A percentile compares a stretch with the other conserved stretches of the same genome.
Conservation (phyloP, 768 basidiomycete genomes). For the Trichaptum fuscoviolaceum region DNA sequence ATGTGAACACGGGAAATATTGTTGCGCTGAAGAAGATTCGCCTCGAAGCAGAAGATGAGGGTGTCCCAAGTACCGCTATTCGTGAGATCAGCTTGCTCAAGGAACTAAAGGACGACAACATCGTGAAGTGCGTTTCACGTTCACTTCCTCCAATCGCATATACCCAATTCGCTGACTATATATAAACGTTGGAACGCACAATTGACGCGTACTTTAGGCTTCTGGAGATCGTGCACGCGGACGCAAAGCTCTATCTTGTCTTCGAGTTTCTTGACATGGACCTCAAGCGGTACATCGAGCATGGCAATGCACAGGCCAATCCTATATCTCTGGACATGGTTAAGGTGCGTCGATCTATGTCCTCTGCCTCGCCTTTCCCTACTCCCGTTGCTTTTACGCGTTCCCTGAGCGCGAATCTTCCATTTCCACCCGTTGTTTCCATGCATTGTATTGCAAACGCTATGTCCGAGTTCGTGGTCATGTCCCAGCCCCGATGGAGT, state of each 20-base stretch:
- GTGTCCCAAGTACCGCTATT: slow-evolving; percentile 96
- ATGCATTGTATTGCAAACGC: not conserved
- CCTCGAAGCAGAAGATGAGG: slow-evolving; percentile 97
- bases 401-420: slow-evolving; percentile 24
- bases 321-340: slow-evolving; percentile 70
- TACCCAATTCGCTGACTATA: slow-evolving; percentile 4
- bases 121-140: slow-evolving; percentile 65
- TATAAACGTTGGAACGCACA: slow-evolving; percentile 5
- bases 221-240: slow-evolving; percentile 93
- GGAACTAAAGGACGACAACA: slow-evolving; percentile 93
- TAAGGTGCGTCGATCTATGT: slow-evolving; percentile 56
- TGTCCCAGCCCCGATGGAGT: not conserved
- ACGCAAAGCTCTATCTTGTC: slow-evolving; percentile 95
- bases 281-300: slow-evolving; percentile 95
- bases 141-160: not conserved
- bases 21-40: slow-evolving; percentile 99
- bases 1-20: slow-evolving; percentile 69
- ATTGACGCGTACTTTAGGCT: slow-evolving; percentile 45
- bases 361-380: slow-evolving; percentile 6
- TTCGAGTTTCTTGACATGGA: slow-evolving; percentile 98
- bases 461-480: not conserved
- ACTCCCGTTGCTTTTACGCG: slow-evolving; percentile 3
- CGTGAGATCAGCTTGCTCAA: slow-evolving; percentile 96
- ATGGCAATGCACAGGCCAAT: slow-evolving; percentile 61
- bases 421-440: slow-evolving; percentile 13